Percentiles rank a stretch among this genome's conserved stretches.
phyloP scores from a whole-genome alignment of 2,329 filamentous ascomycete species.

The Curvularia spicifera region DNA sequence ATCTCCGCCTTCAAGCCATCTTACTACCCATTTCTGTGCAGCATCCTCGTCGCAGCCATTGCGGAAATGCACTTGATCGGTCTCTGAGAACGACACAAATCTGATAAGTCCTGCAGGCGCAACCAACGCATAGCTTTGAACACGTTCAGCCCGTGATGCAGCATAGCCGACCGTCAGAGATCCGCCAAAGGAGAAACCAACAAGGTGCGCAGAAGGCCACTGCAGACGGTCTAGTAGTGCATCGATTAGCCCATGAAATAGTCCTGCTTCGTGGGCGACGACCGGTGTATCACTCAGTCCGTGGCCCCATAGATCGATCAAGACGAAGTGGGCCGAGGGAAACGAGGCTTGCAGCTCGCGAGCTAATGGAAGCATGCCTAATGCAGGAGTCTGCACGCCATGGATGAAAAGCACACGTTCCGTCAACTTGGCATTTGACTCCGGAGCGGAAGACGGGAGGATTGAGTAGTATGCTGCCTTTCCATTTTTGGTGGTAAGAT shows the following conservation, averaged over 20 bases:
- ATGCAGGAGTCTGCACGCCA: slow-evolving; percentile 59
- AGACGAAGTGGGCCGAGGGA: slow-evolving; percentile 50
- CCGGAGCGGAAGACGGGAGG: slow-evolving; percentile 45
- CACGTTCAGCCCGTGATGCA: slow-evolving; percentile 35
- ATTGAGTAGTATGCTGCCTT: slow-evolving; percentile 53
- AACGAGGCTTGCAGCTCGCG: slow-evolving; percentile 45
- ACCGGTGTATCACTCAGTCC: slow-evolving; percentile 59
- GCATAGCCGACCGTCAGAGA: slow-evolving; percentile 51
- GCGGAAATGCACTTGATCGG: slow-evolving; percentile 28
- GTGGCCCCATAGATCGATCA: slow-evolving; percentile 62
- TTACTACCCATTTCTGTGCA: slow-evolving; percentile 48
- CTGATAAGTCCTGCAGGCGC: slow-evolving; percentile 57
- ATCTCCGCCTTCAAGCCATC: slow-evolving; percentile 54
- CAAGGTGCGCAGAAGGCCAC: slow-evolving; percentile 55
- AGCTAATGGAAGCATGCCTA: slow-evolving; percentile 57
- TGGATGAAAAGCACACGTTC: slow-evolving; percentile 56
- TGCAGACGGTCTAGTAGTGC: slow-evolving; percentile 49
- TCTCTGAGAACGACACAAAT: slow-evolving; percentile 30
- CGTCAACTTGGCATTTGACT: slow-evolving; percentile 25
- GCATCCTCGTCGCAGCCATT: slow-evolving; percentile 42
- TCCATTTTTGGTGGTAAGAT: slow-evolving; percentile 42
- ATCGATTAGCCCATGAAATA: slow-evolving; percentile 56
- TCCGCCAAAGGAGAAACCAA: slow-evolving; percentile 61
- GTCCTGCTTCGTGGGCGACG: slow-evolving; percentile 46
- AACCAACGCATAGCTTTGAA: slow-evolving; percentile 51